Evolutionary conservation across 305 asterid species (phyloP), one percentile per base, ranked within the genome.

Genomic region (Fraxinus albicans): DNA sequence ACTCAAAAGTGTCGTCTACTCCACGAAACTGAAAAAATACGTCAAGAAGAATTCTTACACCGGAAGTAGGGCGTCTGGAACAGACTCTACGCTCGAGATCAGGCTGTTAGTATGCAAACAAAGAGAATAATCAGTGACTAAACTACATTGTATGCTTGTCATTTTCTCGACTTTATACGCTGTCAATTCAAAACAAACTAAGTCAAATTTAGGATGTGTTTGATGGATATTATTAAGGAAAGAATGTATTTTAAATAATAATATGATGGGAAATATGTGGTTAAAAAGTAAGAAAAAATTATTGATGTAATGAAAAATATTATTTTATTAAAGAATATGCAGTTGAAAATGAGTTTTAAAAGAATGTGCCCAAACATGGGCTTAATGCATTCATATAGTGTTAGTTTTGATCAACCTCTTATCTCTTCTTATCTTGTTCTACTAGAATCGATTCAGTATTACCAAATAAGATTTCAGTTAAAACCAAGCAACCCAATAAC

Each of bases 1-100:
- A 53, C 65, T 17, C 1, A 53, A 53, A 53, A 17, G 9, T 53
- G 65, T 53, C 9, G 9, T 53, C 65, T 17, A 53, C 65, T 53
- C 1, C 9, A n/a, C 5, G 15, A 33, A 15, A 4, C 10, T 12
- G 9, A 76, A 44, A 63, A 5, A 17, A 5, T 3, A 53, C 17
- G 4, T 42, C 15, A 63, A 12, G 23, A 23, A 27, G 75, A 79
- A 69, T 81, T 70, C 94, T 89, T 90, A 94, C 98, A 44, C 89
- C 6, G 93, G 95, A 88, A 94, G 96, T 2, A 94, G 90, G 82
- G 96, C 92, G 77, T 94, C 98, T 76, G 98, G 95, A 79, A 87
- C 91, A 34, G 96, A 87, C 25, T 92, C 93, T 8, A 89, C 74
- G 82, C 88, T 88, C 63, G 93, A 77, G n/a, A 94, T 27, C 69